Evolutionary conservation across 208 protist species (phyloP).

Genomic region (Willaertia magna): DNA sequence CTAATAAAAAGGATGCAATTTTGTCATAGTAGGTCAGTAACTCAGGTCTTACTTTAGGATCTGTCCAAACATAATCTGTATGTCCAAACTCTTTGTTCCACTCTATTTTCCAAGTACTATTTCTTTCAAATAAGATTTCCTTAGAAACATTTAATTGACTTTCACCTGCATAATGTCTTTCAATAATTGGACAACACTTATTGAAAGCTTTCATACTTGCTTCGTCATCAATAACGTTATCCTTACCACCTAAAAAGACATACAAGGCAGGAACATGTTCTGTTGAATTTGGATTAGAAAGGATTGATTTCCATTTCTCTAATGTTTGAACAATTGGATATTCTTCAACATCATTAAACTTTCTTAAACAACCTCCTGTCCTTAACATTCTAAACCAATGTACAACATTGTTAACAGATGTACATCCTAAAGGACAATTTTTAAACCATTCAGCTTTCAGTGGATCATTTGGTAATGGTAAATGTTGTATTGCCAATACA

Average conservation of each 20-base stretch:
- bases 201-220: background rate
- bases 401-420: background rate
- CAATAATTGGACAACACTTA: background rate
- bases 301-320: background rate
- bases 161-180: background rate
- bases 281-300: background rate
- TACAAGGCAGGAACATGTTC: background rate
- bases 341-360: background rate
- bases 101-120: background rate
- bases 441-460: background rate
- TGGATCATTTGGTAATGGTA: background rate
- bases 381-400: background rate
- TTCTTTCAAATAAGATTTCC: no score
- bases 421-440: background rate
- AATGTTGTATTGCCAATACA: background rate
- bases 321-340: background rate
- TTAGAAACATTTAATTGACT: background rate
- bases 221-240: background rate
- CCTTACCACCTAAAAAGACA: background rate
- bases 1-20: no score
- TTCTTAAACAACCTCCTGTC: background rate
- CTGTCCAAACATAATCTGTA: background rate
- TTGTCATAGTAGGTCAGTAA: no score
- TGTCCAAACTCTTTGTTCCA: background rate
- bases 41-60: background rate